Evolutionary conservation across 371 early-diverging fungal species (phyloP), one percentile per base, ranked within the genome.

Genomic region (Batrachochytrium dendrobatidis): DNA sequence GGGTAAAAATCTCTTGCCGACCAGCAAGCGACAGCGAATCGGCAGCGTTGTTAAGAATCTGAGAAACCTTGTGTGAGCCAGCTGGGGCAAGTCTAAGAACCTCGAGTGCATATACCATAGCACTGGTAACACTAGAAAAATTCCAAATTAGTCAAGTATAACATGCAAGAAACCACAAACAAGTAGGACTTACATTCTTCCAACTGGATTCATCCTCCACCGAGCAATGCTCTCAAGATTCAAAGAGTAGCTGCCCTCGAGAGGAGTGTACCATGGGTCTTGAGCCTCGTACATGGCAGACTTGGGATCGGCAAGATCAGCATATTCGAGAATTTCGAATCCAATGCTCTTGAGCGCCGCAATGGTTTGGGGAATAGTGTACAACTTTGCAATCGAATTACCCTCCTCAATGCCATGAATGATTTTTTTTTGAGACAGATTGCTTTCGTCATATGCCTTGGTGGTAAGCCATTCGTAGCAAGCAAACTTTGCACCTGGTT

Each of bases 381-480:
- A 85, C 71, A 93, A 82, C 77, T 90, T 86, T 63, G 90, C 83
- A 58, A 94, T 85, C 31, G 90, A 87, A 68, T 92, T 88, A 45
- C 93, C 93, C 48, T 85, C 81, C 72, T 93, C 93, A 61, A 95
- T 83, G 30, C 85, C 86, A 56, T 83, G 84, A 57, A 86, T 84
- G 60, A 93, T 83, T 49, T 80, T 77, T 44, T 74, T 78, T 64
- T 92, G 93, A 25, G 74, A 75, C 32, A 84, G 73, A 67, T 91
- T 85, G 52, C 58, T 69, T 34, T 81, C 82, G 66, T 95, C 86
- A 63, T 83, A 95, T 56, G 77, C 77, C 34, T 87, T 90, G 8
- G 92, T 92, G 69, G 87, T 83, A 62, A 87, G 85, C 93, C 94
- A 94, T 77, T 94, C 94, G 75, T 93, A 93, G 66, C 86, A 81